These are phyloP conservation scores for Arachnopeziza araneosa DNA, from an alignment of 2,329 filamentous ascomycete genomes.

Conservation along the genomic window DNA sequence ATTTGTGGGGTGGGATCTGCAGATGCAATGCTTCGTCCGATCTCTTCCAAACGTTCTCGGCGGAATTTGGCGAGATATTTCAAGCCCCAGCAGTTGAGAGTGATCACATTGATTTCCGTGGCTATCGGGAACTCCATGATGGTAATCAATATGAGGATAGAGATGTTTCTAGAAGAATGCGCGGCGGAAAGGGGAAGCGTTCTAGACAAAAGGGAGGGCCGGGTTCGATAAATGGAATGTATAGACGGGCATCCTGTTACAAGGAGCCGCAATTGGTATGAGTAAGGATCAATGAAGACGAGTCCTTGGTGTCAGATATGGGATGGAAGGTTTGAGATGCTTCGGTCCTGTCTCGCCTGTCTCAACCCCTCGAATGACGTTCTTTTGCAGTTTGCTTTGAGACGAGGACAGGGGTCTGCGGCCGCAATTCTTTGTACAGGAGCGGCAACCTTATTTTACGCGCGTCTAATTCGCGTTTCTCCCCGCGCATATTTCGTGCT, in stretches of 20 bases:
- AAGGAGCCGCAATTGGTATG: slow-evolving; percentile 2
- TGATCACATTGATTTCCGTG: slow-evolving; percentile 69
- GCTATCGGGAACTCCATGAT: slow-evolving; percentile 34
- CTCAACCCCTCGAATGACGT: slow-evolving; percentile 4
- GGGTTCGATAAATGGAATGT: slow-evolving; percentile 9
- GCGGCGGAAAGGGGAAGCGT: neutral
- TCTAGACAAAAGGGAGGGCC: slow-evolving; percentile 1
- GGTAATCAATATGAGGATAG: neutral
- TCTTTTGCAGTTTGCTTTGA: neutral
- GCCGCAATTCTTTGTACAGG: neutral
- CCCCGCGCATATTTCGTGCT: slow-evolving; percentile 1
- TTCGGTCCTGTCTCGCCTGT: slow-evolving; percentile 6
- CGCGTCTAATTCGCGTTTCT: slow-evolving; percentile 4
- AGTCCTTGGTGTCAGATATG: neutral
- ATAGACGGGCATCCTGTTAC: slow-evolving; percentile 8
- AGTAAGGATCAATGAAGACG: neutral
- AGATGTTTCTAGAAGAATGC: slow-evolving; percentile 1
- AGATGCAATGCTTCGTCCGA: slow-evolving; percentile 71
- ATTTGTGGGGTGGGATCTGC: slow-evolving; percentile 69
- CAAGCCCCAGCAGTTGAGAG: slow-evolving; percentile 95
- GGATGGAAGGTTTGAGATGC: neutral
- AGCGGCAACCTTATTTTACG: neutral
- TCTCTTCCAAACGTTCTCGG: slow-evolving; percentile 71
- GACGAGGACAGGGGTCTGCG: neutral
- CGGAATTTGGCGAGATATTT: slow-evolving; percentile 79